Percentiles rank a stretch among this genome's conserved stretches.
Evolutionary conservation across 2,329 filamentous ascomycete species (phyloP).

Genomic region (Allantophomopsis cytisporea): DNA sequence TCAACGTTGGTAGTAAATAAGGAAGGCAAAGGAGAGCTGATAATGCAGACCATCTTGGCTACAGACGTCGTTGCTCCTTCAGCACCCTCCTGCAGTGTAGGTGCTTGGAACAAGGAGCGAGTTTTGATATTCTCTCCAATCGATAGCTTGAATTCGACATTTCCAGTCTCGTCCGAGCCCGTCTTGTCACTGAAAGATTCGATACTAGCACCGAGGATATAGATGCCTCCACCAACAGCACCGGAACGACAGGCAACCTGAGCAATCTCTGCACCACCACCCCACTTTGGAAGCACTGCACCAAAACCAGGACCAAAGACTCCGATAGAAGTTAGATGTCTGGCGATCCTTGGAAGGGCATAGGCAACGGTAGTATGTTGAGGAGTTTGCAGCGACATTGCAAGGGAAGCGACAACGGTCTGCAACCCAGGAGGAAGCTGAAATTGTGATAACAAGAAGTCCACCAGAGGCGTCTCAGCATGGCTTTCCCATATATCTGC

Average conservation of each 20-base stretch:
- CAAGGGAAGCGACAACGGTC: constrained; percentile 53
- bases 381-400: constrained; percentile 48
- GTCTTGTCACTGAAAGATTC: constrained; percentile 13
- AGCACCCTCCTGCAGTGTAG: constrained; percentile 4
- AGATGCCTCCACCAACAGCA: constrained; percentile 82
- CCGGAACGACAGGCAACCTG: constrained; percentile 85
- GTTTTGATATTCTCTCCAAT: constrained; percentile 44
- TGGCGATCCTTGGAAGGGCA: constrained; percentile 60
- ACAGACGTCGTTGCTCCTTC: constrained; percentile 19
- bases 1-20: constrained; percentile 64
- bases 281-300: constrained; percentile 86
- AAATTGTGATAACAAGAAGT: constrained; percentile 49
- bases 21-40: constrained; percentile 47
- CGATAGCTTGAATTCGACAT: constrained; percentile 35
- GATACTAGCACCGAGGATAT: constrained; percentile 68
- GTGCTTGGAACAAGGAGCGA: constrained; percentile 32
- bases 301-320: constrained; percentile 81
- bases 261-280: constrained; percentile 74
- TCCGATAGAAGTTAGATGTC: constrained; percentile 77
- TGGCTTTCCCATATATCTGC: constrained; percentile 42
- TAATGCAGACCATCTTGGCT: constrained; percentile 52
- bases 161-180: constrained; percentile 12
- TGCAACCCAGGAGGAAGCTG: constrained; percentile 56
- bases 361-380: constrained; percentile 44
- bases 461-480: constrained; percentile 37